Base-by-base conservation (phyloP, 2,329 filamentous ascomycete genomes). In the Ophiocordyceps polyrhachis-furcata region DNA sequence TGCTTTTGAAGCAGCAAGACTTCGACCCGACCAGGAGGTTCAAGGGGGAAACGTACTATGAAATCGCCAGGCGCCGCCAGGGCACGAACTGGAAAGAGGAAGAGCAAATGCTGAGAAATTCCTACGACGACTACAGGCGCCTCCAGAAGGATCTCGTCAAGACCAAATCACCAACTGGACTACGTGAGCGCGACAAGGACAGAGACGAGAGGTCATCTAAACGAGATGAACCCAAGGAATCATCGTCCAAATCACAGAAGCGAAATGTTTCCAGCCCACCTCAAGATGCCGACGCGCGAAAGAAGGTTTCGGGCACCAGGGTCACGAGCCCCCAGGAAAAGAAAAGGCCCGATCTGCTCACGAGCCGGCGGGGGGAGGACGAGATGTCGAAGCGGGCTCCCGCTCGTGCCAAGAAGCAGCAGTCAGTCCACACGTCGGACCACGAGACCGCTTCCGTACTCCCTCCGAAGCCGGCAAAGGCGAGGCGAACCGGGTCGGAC, bases 21-120 rank as follows among this genome's bases (percentile, higher is more conserved):
- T 95, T 96, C 57, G 81, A 98, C 53, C 88, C 91, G 0, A 86
- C 84, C 1, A 77, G 81, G 46, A 73, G 79, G 23, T 80, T 79
- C 52, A 79, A 79, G 52, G 84, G 84, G 20, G 76, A 83, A 53
- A 81, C 83, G 0, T 98, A 96, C 59, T 83, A 78, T 54, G 87
- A 98, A 50, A 79, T 96, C 49, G 86, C 91, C 2, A 76, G 81
- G 53, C 79, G 85, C 42, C 78, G 86, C 38, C 79, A 79, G 51
- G 89, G 91, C 0, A 84, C 88, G 8, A 82, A 85, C 48, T 95
- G 88, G 86, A 81, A 89, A 58, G 79, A 89, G 49, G 91, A 98
- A 59, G 79, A 83, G 50, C 75, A 86, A 40, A 67, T 93, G 45
- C 62, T 98, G 43, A 88, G 88, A 58, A 72, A 79, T 37, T 76